Percentiles rank a stretch among this genome's conserved stretches.
phyloP scores from a whole-genome alignment of 495 filamentous ascomycete species.

The Talaromyces stipitatus region DNA sequence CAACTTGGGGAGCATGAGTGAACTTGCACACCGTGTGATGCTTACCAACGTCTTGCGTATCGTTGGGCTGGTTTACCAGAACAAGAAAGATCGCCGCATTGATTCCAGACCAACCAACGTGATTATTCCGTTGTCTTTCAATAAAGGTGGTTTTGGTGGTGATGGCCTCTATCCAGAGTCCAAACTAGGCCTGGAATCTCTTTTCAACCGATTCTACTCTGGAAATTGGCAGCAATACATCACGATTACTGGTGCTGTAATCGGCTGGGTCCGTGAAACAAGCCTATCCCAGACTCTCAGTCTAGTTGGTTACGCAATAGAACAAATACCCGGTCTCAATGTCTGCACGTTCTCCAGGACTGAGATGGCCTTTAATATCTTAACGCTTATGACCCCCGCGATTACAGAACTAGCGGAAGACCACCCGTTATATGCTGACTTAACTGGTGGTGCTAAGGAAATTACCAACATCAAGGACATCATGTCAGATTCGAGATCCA shows the following conservation, averaged over 20 bases:
- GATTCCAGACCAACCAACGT: conserved; percentile 95
- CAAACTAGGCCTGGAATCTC: conserved; percentile 89
- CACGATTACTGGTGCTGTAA: conserved; percentile 96
- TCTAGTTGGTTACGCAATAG: conserved; percentile 90
- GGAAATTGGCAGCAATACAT: conserved; percentile 96
- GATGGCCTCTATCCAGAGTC: conserved; percentile 98
- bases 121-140: conserved; percentile 89
- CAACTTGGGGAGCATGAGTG: conserved; percentile 91
- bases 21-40: conserved; percentile 98
- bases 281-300: conserved; percentile 98
- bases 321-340: conserved; percentile 37
- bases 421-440: conserved; percentile 16
- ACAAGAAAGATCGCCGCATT: conserved; percentile 79
- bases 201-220: conserved; percentile 97
- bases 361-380: conserved; percentile 19
- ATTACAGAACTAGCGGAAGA: conserved; percentile 10
- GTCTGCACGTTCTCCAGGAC: conserved; percentile 12
- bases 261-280: conserved; percentile 97
- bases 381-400: conserved; percentile 4
- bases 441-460: conserved; percentile 15
- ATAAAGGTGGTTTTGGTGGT: conserved; percentile 96
- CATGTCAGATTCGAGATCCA: conserved; percentile 4
- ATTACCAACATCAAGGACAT: conserved; percentile 15
- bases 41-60: conserved; percentile 91
- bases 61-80: conserved; percentile 78